phyloP scores from a whole-genome alignment of 768 basidiomycete species.

The Macrolepiota fuliginosa region DNA sequence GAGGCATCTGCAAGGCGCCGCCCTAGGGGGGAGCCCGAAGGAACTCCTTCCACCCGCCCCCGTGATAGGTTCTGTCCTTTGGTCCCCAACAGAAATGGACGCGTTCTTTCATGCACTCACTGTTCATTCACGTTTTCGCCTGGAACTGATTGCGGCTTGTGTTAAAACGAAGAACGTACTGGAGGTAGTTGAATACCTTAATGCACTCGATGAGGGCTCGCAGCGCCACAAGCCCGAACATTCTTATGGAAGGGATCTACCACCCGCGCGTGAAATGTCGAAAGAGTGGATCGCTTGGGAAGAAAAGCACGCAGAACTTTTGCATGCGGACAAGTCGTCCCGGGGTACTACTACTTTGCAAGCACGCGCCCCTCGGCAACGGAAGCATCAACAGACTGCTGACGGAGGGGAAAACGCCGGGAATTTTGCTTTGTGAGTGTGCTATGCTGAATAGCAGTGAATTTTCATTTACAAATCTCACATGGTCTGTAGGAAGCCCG shows the following conservation, averaged over 20 bases:
- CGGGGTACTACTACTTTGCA: background rate
- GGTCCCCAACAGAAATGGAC: slow-evolving; percentile 68
- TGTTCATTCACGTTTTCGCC: slow-evolving; percentile 66
- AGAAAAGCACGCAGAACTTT: slow-evolving; percentile 35
- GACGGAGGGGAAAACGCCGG: too few relatives aligned
- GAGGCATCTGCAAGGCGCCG: background rate
- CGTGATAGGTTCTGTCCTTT: slow-evolving; percentile 34
- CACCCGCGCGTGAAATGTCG: slow-evolving; percentile 65
- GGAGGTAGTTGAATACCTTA: slow-evolving; percentile 70
- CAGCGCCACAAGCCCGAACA: slow-evolving; percentile 5
- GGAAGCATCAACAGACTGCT: too few relatives aligned
- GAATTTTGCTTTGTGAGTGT: too few relatives aligned
- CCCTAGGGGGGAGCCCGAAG: background rate
- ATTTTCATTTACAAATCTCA: background rate
- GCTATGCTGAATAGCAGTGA: too few relatives aligned
- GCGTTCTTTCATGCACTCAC: slow-evolving; percentile 71
- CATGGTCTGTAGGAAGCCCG: background rate
- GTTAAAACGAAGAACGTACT: slow-evolving; percentile 62
- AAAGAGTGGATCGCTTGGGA: slow-evolving; percentile 48
- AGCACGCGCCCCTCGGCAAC: too few relatives aligned
- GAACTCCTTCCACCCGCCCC: background rate
- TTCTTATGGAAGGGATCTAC: slow-evolving; percentile 66
- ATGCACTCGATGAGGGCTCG: slow-evolving; percentile 41
- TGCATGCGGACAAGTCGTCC: slow-evolving; percentile 23
- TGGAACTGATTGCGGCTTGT: slow-evolving; percentile 71